A percentile compares a stretch with the other conserved stretches of the same genome.
Evolutionary conservation across 495 filamentous ascomycete species (phyloP).

Genomic region (Terfezia boudieri): DNA sequence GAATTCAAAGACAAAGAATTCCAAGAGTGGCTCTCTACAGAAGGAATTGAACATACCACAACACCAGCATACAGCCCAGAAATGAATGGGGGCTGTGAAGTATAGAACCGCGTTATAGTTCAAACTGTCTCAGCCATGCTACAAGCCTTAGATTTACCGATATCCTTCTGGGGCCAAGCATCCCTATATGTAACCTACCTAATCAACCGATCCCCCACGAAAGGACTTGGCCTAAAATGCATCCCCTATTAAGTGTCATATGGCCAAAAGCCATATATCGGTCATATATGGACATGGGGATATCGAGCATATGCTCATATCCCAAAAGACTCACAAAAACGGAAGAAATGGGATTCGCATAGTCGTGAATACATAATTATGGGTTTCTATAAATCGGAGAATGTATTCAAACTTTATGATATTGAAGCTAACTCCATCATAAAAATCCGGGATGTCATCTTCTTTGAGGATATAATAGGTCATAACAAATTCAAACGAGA

Average conservation of each 20-base stretch:
- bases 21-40: no score
- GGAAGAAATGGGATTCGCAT: not conserved
- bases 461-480: not conserved
- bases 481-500: not conserved
- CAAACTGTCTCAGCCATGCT: not conserved
- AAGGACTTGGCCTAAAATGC: not conserved
- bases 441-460: not conserved
- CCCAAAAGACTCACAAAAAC: not conserved
- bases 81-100: not conserved
- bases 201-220: not conserved
- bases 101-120: not conserved
- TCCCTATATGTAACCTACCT: not conserved
- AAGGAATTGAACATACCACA: not conserved
- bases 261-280: not conserved
- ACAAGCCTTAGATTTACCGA: not conserved
- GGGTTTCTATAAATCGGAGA: not conserved
- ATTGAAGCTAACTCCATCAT: not conserved
- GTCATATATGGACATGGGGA: not conserved
- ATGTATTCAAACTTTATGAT: slow-evolving; percentile 1
- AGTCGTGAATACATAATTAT: not conserved
- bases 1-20: no score
- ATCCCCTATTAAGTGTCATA: not conserved
- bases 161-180: not conserved
- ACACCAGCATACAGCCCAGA: not conserved
- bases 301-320: slow-evolving; percentile 1